phyloP scores from a whole-genome alignment of 495 filamentous ascomycete species.

The Bathelium albidoporum region DNA sequence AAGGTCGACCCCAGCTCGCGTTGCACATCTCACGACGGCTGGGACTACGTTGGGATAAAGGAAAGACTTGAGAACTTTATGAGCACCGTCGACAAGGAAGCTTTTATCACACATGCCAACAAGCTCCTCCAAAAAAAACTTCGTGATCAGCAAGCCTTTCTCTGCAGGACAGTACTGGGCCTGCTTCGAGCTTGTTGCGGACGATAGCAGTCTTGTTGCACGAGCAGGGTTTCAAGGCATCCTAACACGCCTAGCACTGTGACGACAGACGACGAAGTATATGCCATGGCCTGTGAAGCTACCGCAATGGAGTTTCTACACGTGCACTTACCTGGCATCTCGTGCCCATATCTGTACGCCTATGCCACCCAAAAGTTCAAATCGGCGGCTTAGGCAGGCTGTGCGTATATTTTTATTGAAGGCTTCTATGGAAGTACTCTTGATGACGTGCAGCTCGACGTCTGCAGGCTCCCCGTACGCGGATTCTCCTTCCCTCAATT shows the following conservation, averaged over 20 bases:
- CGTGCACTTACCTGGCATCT: background rate
- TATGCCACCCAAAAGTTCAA: conserved; percentile 4
- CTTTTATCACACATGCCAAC: conserved; percentile 17
- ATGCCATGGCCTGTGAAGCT: background rate
- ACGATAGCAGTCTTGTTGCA: conserved; percentile 19
- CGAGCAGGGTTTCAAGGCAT: conserved; percentile 22
- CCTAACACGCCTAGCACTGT: conserved; percentile 21
- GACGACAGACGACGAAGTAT: conserved; percentile 16
- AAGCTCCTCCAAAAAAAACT: conserved; percentile 12
- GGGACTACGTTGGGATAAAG: conserved; percentile 26
- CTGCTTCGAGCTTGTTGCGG: conserved; percentile 24
- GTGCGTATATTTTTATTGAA: conserved; percentile 27
- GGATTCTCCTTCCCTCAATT: too few relatives aligned
- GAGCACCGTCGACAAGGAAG: conserved; percentile 18
- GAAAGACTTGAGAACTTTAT: conserved; percentile 20
- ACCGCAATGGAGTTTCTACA: background rate
- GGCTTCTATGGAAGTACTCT: conserved; percentile 27
- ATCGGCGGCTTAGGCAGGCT: conserved; percentile 18
- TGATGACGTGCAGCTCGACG: conserved; percentile 20
- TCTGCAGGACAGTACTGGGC: conserved; percentile 27
- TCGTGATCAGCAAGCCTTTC: conserved; percentile 26
- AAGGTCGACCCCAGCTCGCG: conserved; percentile 23
- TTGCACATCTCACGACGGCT: conserved; percentile 25
- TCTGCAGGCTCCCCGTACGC: too few relatives aligned
- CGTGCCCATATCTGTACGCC: background rate